Evolutionary conservation across 352 stramenopile genomes (phyloP).

Genomic region (Pythium apleroticum): DNA sequence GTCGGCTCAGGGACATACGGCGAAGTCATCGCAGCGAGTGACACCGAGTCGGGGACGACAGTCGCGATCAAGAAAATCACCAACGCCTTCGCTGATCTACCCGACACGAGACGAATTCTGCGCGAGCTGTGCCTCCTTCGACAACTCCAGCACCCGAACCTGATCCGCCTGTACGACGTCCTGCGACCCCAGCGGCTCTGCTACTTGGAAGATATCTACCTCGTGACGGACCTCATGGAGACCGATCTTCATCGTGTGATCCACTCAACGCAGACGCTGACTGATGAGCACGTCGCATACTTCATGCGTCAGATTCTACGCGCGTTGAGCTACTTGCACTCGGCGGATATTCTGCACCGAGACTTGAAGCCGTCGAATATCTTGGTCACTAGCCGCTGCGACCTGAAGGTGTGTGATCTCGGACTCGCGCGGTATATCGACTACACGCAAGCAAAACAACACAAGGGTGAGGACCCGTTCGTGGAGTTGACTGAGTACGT

Average conservation of each 20-base stretch:
- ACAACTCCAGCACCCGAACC: slow-evolving; percentile 87
- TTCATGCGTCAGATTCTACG: slow-evolving; percentile 97
- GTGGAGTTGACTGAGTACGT: slow-evolving; percentile 82
- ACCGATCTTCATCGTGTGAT: slow-evolving; percentile 92
- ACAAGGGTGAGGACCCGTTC: slow-evolving; percentile 40
- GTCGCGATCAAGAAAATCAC: slow-evolving; percentile 96
- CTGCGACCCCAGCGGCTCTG: slow-evolving; percentile 90
- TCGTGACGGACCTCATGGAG: slow-evolving; percentile 96
- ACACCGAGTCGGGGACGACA: slow-evolving; percentile 76
- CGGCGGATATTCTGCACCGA: slow-evolving; percentile 94
- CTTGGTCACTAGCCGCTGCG: slow-evolving; percentile 96
- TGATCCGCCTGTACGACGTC: slow-evolving; percentile 94
- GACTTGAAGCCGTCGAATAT: slow-evolving; percentile 97
- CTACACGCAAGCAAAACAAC: slow-evolving; percentile 53
- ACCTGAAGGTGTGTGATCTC: slow-evolving; percentile 96
- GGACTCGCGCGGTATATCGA: slow-evolving; percentile 86
- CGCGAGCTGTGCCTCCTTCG: slow-evolving; percentile 91
- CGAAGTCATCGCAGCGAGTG: slow-evolving; percentile 80
- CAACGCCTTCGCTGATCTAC: slow-evolving; percentile 74
- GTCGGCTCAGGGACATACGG: slow-evolving; percentile 76
- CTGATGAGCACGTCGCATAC: slow-evolving; percentile 91
- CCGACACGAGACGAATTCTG: slow-evolving; percentile 92
- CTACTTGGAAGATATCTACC: slow-evolving; percentile 96
- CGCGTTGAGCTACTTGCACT: slow-evolving; percentile 97
- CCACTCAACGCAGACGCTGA: slow-evolving; percentile 89